Percentiles rank a stretch among this genome's conserved stretches.
phyloP scores from a whole-genome alignment of 768 basidiomycete species.

The Lactifluus hygrophoroides region DNA sequence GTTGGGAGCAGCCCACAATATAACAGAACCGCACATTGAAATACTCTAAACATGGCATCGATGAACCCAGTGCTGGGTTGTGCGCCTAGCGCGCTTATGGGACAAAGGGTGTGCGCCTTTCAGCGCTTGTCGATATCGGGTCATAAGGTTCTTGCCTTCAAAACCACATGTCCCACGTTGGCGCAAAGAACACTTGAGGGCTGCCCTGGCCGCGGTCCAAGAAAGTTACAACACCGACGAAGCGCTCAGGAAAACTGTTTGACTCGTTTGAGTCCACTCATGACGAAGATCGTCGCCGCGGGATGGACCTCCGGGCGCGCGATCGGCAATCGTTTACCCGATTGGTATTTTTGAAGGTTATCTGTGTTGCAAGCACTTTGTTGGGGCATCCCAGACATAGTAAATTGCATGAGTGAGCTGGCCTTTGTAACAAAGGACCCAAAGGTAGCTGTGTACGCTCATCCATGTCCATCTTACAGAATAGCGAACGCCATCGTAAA shows the following conservation, averaged over 20 bases:
- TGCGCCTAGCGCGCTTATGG: background rate
- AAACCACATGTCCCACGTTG: background rate
- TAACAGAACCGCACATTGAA: background rate
- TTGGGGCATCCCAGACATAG: background rate
- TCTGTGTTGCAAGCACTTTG: constrained; percentile 4
- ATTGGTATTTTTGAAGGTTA: background rate
- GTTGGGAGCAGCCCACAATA: background rate
- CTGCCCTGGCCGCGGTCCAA: background rate
- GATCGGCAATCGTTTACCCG: background rate
- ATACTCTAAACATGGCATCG: background rate
- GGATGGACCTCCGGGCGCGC: background rate
- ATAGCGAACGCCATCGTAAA: background rate
- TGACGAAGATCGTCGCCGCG: background rate
- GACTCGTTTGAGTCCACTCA: background rate
- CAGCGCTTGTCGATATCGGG: constrained; percentile 3
- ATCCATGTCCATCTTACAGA: background rate
- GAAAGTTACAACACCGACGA: constrained; percentile 8
- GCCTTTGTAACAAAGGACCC: background rate
- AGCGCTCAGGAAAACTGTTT: background rate
- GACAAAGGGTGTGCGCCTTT: background rate
- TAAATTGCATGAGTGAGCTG: background rate
- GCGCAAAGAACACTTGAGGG: background rate
- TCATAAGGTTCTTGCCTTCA: constrained; percentile 9
- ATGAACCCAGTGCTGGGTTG: background rate
- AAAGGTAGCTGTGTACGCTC: background rate